Base-by-base conservation (phyloP, 441 rosid genomes). In the Syzygium malaccense region DNA sequence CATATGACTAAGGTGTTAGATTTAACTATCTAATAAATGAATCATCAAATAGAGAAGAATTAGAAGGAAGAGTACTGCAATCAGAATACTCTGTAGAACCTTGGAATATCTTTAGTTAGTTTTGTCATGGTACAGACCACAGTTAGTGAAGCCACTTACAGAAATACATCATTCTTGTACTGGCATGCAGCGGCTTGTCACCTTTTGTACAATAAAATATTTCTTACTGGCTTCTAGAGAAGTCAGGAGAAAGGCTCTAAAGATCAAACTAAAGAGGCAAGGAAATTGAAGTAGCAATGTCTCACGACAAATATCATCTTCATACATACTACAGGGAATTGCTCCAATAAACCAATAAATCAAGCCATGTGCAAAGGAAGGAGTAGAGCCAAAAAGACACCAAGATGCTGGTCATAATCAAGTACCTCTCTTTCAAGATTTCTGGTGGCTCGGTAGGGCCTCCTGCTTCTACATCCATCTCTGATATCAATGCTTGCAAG, bases 371-470 rank as follows among this genome's bases (percentile, higher is more conserved):
- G 83, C 17, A 75, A 41, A 25, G 26, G 79, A 45, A 41, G 32
- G 30, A 48, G 18, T 55, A 32, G 55, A 54, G 56, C 57, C 28
- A 49, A 87, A 86, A 75, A 48, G 25, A 55, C 55, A 32, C 14
- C n/a, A 64, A 23, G n/a, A 14, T 60, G 84, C 28, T 32, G 33
- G 17, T 26, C 41, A 62, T n/a, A 68, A 56, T 80, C 37, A 28
- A 85, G 87, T 89, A 97, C 99, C 99, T 96, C 33, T 96, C 95
- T 93, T 93, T 94, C 86, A 93, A 88, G 88, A 88, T 90, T 89
- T 94, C 96, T 15, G 91, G 92, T 19, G 94, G 86, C 86, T 92
- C 92, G 25, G 83, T 68, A 88, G 86, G 49, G 60, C 86, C 89
- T 14, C 95, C 64, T 56, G 91, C 91, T 94, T 96, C 98, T 8